Percentiles rank a stretch among this genome's conserved stretches.
phyloP scores from a whole-genome alignment of 2,329 filamentous ascomycete genomes.

The Aureobasidium sp. region DNA sequence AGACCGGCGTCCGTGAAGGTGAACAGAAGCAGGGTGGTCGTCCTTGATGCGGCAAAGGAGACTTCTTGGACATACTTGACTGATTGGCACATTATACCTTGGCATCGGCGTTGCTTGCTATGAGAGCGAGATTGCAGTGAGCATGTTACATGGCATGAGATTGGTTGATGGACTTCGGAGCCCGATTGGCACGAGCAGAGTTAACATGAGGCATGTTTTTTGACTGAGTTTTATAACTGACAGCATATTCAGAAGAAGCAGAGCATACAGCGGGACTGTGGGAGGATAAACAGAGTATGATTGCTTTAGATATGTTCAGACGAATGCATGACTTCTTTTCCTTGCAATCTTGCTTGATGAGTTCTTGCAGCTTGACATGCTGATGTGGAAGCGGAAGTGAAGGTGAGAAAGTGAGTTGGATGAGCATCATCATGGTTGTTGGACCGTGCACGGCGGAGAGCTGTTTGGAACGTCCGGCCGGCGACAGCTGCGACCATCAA shows the following conservation, averaged over 20 bases:
- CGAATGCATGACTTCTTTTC: slow-evolving; percentile 5
- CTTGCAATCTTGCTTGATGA: neutral
- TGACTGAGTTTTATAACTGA: neutral
- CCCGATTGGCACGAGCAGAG: neutral
- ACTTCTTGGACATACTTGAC: slow-evolving; percentile 2
- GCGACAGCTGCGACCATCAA: slow-evolving; percentile 1
- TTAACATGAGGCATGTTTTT: slow-evolving; percentile 12
- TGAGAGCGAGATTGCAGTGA: neutral
- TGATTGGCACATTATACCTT: neutral
- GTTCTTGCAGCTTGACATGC: neutral
- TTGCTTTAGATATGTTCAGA: slow-evolving; percentile 13
- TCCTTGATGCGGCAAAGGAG: neutral
- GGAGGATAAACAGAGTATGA: slow-evolving; percentile 10
- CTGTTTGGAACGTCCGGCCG: slow-evolving; percentile 4
- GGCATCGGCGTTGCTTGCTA: neutral
- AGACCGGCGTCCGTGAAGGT: neutral
- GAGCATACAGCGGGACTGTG: neutral
- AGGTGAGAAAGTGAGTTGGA: neutral
- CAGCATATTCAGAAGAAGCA: slow-evolving; percentile 11
- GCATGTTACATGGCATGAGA: neutral
- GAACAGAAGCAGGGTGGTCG: slow-evolving; percentile 12
- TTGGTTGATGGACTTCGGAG: neutral
- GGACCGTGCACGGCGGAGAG: slow-evolving; percentile 12
- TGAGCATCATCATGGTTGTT: slow-evolving; percentile 1
- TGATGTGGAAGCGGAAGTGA: neutral